Conservation (phyloP, 2,329 filamentous ascomycete species). For the Xylariaceae sp. region DNA sequence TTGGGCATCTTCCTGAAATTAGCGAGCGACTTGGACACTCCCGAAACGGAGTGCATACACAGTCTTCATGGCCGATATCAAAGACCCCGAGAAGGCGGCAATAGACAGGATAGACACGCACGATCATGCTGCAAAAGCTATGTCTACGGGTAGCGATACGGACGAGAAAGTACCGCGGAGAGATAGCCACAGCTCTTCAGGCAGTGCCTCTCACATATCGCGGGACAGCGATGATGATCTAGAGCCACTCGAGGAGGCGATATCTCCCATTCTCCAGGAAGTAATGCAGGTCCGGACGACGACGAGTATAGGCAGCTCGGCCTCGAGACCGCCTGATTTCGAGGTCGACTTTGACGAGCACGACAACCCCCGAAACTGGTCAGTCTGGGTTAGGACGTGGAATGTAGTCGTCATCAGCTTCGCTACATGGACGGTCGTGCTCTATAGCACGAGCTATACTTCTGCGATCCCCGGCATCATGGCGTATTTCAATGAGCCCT, state of each 20-base stretch:
- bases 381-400: constrained; percentile 45
- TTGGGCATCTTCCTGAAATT: too few relatives aligned
- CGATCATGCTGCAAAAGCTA: constrained; percentile 10
- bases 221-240: constrained; percentile 26
- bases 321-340: constrained; percentile 53
- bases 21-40: too few relatives aligned
- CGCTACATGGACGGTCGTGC: constrained; percentile 50
- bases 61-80: constrained; percentile 17
- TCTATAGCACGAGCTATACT: constrained; percentile 78
- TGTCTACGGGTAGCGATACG: constrained; percentile 12
- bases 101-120: constrained; percentile 8
- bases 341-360: constrained; percentile 68
- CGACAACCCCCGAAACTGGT: constrained; percentile 69
- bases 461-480: constrained; percentile 66
- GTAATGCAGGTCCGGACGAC: constrained; percentile 40
- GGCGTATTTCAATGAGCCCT: constrained; percentile 57
- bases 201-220: constrained; percentile 21
- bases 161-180: constrained; percentile 8
- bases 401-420: constrained; percentile 43
- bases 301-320: constrained; percentile 40
- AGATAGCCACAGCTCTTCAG: constrained; percentile 14
- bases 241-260: constrained; percentile 24
- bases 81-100: constrained; percentile 14
- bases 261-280: constrained; percentile 36
- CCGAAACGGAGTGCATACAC: too few relatives aligned